A percentile compares a stretch with the other conserved stretches of the same genome.
Conservation (phyloP, 108 stramenopile species). For the Nannochloropsis oceanica region DNA sequence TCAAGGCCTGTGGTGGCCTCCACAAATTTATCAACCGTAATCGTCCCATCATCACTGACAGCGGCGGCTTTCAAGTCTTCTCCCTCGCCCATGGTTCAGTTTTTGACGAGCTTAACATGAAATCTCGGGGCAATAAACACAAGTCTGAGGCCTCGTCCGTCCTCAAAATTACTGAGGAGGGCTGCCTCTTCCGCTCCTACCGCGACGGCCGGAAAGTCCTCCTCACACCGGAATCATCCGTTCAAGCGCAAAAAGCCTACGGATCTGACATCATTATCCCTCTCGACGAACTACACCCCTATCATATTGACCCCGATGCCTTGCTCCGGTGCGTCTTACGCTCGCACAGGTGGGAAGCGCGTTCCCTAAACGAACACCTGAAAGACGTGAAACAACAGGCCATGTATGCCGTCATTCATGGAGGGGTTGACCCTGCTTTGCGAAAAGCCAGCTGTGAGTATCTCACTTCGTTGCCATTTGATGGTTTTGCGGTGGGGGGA, state of each 20-base stretch:
- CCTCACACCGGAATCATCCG: conserved; percentile 72
- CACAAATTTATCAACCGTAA: conserved; percentile 60
- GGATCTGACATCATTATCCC: conserved; percentile 90
- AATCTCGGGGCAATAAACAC: not conserved
- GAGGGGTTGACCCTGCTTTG: conserved; percentile 62
- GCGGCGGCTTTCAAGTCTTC: conserved; percentile 84
- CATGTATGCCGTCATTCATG: conserved; percentile 84
- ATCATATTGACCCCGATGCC: conserved; percentile 51
- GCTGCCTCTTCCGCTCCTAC: conserved; percentile 64
- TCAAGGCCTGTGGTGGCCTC: conserved; percentile 67
- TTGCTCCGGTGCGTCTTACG: conserved; percentile 57
- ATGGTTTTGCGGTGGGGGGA: conserved; percentile 79
- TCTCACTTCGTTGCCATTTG: conserved; percentile 72
- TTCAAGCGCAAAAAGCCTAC: conserved; percentile 68
- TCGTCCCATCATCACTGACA: conserved; percentile 63
- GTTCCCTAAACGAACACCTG: conserved; percentile 50
- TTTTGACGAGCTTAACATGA: conserved; percentile 34
- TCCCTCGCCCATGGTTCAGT: conserved; percentile 64
- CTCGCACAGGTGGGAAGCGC: conserved; percentile 81
- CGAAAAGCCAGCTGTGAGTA: conserved; percentile 58
- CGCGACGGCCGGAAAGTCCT: conserved; percentile 63
- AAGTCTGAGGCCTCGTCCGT: conserved; percentile 1
- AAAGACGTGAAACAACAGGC: conserved; percentile 58
- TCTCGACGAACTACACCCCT: conserved; percentile 74
- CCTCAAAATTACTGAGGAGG: conserved; percentile 72